Percentiles rank a stretch among this genome's conserved stretches.
Conservation (phyloP, 2,329 filamentous ascomycete species). For the Colletotrichum lentis region DNA sequence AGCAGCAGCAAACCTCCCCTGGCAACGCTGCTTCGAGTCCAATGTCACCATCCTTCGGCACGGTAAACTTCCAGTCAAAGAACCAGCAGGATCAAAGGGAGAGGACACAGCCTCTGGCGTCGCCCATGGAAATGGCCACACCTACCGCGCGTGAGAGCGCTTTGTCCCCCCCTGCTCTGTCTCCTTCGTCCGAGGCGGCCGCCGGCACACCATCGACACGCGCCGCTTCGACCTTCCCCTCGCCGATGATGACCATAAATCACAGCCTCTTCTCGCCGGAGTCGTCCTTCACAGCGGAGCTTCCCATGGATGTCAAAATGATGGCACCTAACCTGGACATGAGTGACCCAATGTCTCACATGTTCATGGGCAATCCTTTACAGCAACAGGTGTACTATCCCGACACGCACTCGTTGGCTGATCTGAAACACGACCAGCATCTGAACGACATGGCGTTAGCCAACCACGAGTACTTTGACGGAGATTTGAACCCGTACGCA, state of each 20-base stretch:
- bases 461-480: conserved; percentile 26
- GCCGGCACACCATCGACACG: conserved; percentile 35
- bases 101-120: conserved; percentile 20
- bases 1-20: conserved; percentile 10
- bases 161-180: conserved; percentile 44
- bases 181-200: conserved; percentile 41
- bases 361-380: conserved; percentile 33
- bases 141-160: conserved; percentile 30
- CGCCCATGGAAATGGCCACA: conserved; percentile 39
- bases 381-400: conserved; percentile 28
- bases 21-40: conserved; percentile 8
- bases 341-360: conserved; percentile 40
- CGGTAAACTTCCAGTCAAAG: conserved; percentile 39
- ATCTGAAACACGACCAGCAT: conserved; percentile 20
- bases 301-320: conserved; percentile 55
- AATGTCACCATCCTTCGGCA: conserved; percentile 25
- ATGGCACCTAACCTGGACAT: conserved; percentile 48
- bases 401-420: conserved; percentile 14
- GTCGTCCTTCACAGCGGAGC: conserved; percentile 54
- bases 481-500: conserved; percentile 30
- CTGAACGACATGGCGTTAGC: conserved; percentile 11
- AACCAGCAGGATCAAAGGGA: conserved; percentile 28
- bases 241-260: conserved; percentile 39
- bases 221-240: conserved; percentile 42
- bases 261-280: conserved; percentile 41